A percentile compares a stretch with the other conserved stretches of the same genome.
Evolutionary conservation across 2,329 filamentous ascomycete genomes (phyloP).

Genomic region (Phyllosticta ampelicida): DNA sequence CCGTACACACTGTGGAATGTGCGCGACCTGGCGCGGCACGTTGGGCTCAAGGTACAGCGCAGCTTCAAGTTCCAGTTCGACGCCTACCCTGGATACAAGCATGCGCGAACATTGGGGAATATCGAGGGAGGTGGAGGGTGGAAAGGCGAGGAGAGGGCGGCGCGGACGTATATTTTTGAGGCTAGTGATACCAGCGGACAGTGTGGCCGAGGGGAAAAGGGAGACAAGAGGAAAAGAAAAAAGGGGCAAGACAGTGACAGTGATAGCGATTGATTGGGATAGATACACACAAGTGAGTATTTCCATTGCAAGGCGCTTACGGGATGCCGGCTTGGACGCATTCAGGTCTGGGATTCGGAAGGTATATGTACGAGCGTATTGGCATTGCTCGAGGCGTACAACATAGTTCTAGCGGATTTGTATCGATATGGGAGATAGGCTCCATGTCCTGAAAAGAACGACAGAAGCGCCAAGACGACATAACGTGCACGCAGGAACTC

Average conservation of each 20-base stretch:
- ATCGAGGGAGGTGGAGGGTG: slow-evolving; percentile 35
- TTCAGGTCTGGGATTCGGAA: too few species aligned
- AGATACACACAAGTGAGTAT: background rate
- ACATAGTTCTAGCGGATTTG: background rate
- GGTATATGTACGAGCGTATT: too few species aligned
- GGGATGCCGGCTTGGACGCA: background rate
- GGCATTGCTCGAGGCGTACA: too few species aligned
- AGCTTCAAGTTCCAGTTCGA: slow-evolving; percentile 59
- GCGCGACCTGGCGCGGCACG: slow-evolving; percentile 71
- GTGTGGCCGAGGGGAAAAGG: slow-evolving; percentile 11
- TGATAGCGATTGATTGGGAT: background rate
- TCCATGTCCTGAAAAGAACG: background rate
- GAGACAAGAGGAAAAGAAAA: slow-evolving; percentile 13
- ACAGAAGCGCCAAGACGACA: background rate
- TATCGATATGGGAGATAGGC: background rate
- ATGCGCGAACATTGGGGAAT: slow-evolving; percentile 61
- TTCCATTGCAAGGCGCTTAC: background rate
- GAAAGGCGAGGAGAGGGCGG: slow-evolving; percentile 38
- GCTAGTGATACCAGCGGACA: slow-evolving; percentile 20
- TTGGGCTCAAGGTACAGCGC: slow-evolving; percentile 56
- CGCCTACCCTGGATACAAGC: slow-evolving; percentile 63
- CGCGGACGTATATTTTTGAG: slow-evolving; percentile 38
- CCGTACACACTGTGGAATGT: slow-evolving; percentile 97
- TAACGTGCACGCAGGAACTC: too few species aligned
- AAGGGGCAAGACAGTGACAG: slow-evolving; percentile 6